Conservation (phyloP, 2,329 filamentous ascomycete species). For the Alternaria viburni region DNA sequence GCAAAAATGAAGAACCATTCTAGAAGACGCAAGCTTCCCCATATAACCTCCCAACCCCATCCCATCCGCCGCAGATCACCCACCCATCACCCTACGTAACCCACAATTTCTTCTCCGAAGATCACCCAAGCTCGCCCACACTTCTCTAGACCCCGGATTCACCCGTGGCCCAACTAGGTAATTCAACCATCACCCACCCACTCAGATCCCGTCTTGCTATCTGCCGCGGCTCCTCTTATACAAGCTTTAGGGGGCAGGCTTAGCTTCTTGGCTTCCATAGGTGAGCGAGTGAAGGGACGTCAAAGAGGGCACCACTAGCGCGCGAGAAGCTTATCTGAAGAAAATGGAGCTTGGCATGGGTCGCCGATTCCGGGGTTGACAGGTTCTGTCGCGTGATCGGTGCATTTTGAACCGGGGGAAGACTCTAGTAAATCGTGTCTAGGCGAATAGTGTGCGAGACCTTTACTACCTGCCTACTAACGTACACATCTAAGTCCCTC, state of each 20-base stretch:
- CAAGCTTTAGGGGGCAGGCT: too few species aligned
- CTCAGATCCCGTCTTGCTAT: not conserved
- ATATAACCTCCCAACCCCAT: not conserved
- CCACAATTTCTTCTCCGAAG: not conserved
- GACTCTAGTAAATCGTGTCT: too few species aligned
- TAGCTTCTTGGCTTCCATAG: not conserved
- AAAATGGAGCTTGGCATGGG: not conserved
- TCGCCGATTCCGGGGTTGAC: not conserved
- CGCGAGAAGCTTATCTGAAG: slow-evolving; percentile 9
- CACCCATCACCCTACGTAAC: not conserved
- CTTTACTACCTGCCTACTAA: too few species aligned
- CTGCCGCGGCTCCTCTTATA: too few species aligned
- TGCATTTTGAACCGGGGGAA: too few species aligned
- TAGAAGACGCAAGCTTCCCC: not conserved
- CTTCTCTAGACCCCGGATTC: not conserved
- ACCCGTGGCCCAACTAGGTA: not conserved
- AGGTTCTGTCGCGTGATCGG: not conserved
- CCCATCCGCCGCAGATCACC: not conserved
- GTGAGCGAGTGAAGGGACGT: not conserved
- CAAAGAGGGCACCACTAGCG: slow-evolving; percentile 6
- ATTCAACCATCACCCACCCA: not conserved
- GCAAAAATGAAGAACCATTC: not conserved
- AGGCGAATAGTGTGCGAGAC: too few species aligned
- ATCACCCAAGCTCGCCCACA: not conserved
- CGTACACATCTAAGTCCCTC: too few species aligned